Percentiles rank a stretch among this genome's conserved stretches.
These are phyloP conservation scores for Didymella segeticola DNA, from an alignment of 2,329 filamentous ascomycete species.

Conservation along the genomic window DNA sequence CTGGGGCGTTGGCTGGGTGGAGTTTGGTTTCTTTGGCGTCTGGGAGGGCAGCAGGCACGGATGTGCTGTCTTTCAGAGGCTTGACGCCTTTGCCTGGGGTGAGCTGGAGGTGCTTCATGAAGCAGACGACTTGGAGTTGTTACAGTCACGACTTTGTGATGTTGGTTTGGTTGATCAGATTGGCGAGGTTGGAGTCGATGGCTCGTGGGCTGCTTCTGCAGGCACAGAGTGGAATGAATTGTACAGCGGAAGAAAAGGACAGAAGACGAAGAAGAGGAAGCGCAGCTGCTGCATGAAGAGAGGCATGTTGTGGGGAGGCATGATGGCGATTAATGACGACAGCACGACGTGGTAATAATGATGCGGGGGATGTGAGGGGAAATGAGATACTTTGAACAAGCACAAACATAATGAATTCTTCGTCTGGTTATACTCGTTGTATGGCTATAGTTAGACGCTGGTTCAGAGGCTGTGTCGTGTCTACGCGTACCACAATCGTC, in stretches of 20 bases:
- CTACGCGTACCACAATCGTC: background rate
- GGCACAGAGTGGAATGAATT: conserved; percentile 21
- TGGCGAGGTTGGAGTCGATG: background rate
- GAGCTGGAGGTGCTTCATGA: conserved; percentile 52
- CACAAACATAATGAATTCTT: background rate
- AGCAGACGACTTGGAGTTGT: no score
- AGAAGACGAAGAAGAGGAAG: conserved; percentile 39
- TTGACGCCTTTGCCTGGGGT: conserved; percentile 46
- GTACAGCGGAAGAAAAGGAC: conserved; percentile 37
- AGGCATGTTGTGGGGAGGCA: conserved; percentile 23
- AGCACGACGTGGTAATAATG: conserved; percentile 28
- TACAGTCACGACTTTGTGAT: no score
- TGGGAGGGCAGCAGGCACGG: conserved; percentile 48
- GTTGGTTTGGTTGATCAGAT: background rate
- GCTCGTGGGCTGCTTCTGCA: conserved; percentile 8
- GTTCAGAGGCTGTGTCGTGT: conserved; percentile 9
- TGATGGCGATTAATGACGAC: conserved; percentile 31
- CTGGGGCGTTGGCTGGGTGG: conserved; percentile 49
- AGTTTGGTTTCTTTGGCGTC: conserved; percentile 54
- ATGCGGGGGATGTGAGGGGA: conserved; percentile 2
- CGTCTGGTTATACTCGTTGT: background rate
- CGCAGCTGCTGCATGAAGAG: conserved; percentile 27
- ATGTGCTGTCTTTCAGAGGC: conserved; percentile 50
- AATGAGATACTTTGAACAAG: background rate
- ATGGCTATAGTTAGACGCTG: conserved; percentile 5